A percentile compares a stretch with the other conserved stretches of the same genome.
phyloP scores from a whole-genome alignment of 306 rosid genomes.

The Quillaja saponaria region DNA sequence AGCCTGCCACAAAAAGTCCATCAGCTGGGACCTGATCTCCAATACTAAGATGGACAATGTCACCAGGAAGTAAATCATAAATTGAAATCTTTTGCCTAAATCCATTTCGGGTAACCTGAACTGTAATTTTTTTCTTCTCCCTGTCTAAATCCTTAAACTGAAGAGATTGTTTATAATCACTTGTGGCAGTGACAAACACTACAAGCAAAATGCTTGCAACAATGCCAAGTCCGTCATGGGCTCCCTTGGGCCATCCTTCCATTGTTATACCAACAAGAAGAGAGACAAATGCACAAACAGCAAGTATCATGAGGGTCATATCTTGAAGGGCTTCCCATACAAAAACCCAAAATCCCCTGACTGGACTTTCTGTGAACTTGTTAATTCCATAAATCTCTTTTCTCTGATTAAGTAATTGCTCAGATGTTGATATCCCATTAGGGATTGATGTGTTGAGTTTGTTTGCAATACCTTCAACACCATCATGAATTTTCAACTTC shows the following conservation, averaged over 20 bases:
- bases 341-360: constrained; percentile 72
- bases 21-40: constrained; percentile 99
- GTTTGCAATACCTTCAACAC: constrained; percentile 59
- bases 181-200: constrained; percentile 91
- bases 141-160: constrained; percentile 96
- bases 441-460: constrained; percentile 61
- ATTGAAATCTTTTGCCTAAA: constrained; percentile 89
- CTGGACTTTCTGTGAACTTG: constrained; percentile 80
- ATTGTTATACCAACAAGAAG: constrained; percentile 74
- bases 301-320: constrained; percentile 93
- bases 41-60: constrained; percentile 81
- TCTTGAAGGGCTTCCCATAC: constrained; percentile 99
- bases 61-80: constrained; percentile 93
- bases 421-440: constrained; percentile 73
- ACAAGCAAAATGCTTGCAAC: constrained; percentile 98
- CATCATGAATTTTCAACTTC: constrained; percentile 75
- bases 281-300: constrained; percentile 75
- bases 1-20: constrained; percentile 86
- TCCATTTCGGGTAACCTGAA: constrained; percentile 82
- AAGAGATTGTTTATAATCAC: constrained; percentile 90
- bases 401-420: constrained; percentile 58
- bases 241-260: constrained; percentile 99
- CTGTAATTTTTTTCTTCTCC: constrained; percentile 87
- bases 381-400: constrained; percentile 78
- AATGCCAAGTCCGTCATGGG: constrained; percentile 97